Evolutionary conservation across 352 stramenopile species (phyloP).

Genomic region (Pythium chondricola): DNA sequence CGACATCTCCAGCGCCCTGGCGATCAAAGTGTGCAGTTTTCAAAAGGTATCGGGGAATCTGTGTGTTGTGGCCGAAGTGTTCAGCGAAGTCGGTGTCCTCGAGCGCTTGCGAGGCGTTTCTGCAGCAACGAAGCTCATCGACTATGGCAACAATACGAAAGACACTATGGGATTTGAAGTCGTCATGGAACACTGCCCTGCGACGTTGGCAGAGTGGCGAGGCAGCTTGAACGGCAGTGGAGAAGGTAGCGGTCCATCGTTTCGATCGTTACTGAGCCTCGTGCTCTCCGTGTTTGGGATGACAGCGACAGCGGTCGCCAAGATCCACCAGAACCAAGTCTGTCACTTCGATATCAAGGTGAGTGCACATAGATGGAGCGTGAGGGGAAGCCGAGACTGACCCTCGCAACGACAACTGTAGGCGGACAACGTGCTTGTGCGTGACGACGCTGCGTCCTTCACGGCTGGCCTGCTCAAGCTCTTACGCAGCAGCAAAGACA

Average conservation of each 20-base stretch:
- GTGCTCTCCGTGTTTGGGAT: slow-evolving; percentile 39
- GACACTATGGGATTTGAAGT: slow-evolving; percentile 40
- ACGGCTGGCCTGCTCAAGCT: slow-evolving; percentile 27
- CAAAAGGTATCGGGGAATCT: slow-evolving; percentile 35
- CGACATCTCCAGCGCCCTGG: slow-evolving; percentile 15
- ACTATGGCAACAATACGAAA: slow-evolving; percentile 42
- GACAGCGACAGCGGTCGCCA: slow-evolving; percentile 23
- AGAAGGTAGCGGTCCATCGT: slow-evolving; percentile 15
- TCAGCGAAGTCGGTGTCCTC: slow-evolving; percentile 50
- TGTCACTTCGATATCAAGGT: slow-evolving; percentile 76
- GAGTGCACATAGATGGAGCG: neutral
- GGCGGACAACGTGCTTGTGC: slow-evolving; percentile 62
- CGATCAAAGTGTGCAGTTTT: slow-evolving; percentile 47
- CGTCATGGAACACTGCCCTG: slow-evolving; percentile 53
- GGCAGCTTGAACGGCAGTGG: slow-evolving; percentile 3
- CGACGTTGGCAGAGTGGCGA: slow-evolving; percentile 43
- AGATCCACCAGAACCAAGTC: slow-evolving; percentile 36
- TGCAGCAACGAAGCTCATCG: slow-evolving; percentile 46
- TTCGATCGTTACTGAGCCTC: slow-evolving; percentile 35
- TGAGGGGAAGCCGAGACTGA: neutral
- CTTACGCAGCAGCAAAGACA: slow-evolving; percentile 15
- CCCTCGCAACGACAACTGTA: slow-evolving; percentile 4
- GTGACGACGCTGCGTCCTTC: slow-evolving; percentile 23
- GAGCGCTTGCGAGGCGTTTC: slow-evolving; percentile 36
- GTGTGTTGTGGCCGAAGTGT: slow-evolving; percentile 36